Evolutionary conservation across 495 filamentous ascomycete species (phyloP).

Genomic region (Hyaloscypha variabilis): DNA sequence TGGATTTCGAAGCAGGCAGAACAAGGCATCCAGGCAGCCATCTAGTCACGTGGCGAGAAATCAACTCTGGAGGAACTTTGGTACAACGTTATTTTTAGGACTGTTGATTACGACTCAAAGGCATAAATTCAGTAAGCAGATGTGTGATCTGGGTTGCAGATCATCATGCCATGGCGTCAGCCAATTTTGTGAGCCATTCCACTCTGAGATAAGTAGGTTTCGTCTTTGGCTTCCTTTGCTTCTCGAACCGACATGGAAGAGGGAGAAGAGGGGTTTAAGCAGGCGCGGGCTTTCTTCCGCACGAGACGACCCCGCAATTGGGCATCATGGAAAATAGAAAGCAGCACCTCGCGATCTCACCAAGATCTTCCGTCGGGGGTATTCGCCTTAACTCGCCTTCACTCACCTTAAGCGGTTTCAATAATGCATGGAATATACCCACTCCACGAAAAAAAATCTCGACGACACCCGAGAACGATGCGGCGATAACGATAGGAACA

Average conservation of each 20-base stretch:
- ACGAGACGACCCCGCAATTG: not conserved
- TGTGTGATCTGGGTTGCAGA: not conserved
- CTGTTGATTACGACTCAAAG: not conserved
- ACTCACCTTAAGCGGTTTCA: not conserved
- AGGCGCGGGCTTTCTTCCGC: not conserved
- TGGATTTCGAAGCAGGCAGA: slow-evolving; percentile 2
- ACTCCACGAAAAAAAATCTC: not conserved
- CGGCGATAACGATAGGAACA: not conserved
- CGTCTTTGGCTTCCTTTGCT: not conserved
- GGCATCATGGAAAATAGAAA: not conserved
- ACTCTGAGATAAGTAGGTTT: no score
- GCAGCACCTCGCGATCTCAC: not conserved
- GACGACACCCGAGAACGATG: not conserved
- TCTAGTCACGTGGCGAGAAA: not conserved
- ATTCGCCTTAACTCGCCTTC: not conserved
- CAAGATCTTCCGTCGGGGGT: not conserved
- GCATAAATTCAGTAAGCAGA: not conserved
- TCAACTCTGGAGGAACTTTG: not conserved
- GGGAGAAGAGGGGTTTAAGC: not conserved
- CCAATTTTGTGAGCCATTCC: not conserved
- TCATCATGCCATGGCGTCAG: not conserved
- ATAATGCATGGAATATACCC: not conserved
- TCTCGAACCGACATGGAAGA: not conserved
- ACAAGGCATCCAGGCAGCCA: not conserved
- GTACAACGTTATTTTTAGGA: not conserved